These are phyloP conservation scores for Vitis hybrid DNA, from an alignment of 177 flowering plant genomes.

Conservation along the genomic window DNA sequence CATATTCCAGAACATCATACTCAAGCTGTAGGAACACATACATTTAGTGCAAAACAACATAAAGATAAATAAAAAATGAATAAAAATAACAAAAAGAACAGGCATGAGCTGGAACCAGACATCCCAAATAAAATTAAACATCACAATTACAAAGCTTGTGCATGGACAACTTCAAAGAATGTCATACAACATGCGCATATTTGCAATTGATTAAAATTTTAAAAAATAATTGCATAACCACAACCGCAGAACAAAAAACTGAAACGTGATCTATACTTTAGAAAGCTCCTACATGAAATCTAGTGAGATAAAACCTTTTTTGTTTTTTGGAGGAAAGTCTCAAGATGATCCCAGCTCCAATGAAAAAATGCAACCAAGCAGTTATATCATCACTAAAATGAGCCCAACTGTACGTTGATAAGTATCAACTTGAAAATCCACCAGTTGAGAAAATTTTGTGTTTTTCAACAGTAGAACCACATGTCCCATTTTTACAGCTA, in stretches of 20 bases:
- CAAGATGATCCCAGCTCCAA: not conserved
- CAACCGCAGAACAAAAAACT: not conserved
- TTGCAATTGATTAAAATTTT: not conserved
- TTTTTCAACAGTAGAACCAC: not conserved
- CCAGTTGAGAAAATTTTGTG: not conserved
- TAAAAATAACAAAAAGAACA: not conserved
- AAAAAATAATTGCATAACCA: not conserved
- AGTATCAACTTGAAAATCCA: not conserved
- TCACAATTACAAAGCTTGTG: not conserved
- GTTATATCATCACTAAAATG: not conserved
- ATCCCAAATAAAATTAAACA: not conserved
- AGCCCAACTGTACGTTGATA: not conserved
- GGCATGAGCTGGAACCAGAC: not conserved
- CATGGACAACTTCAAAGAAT: not conserved
- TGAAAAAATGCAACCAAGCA: not conserved
- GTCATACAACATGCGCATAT: not conserved
- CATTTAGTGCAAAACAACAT: slow-evolving; percentile 15
- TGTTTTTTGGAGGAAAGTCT: not conserved
- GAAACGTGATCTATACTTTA: not conserved
- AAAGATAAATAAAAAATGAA: not conserved
- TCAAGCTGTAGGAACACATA: slow-evolving; percentile 52
- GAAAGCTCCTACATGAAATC: not conserved
- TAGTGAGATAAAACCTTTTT: not conserved
- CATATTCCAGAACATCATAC: slow-evolving; percentile 97
- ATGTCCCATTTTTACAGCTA: not conserved